Percentiles rank a stretch among this genome's conserved stretches.
These are phyloP conservation scores for Kodamaea jinghongensis DNA, from an alignment of 805 yeast genomes.

Conservation along the genomic window DNA sequence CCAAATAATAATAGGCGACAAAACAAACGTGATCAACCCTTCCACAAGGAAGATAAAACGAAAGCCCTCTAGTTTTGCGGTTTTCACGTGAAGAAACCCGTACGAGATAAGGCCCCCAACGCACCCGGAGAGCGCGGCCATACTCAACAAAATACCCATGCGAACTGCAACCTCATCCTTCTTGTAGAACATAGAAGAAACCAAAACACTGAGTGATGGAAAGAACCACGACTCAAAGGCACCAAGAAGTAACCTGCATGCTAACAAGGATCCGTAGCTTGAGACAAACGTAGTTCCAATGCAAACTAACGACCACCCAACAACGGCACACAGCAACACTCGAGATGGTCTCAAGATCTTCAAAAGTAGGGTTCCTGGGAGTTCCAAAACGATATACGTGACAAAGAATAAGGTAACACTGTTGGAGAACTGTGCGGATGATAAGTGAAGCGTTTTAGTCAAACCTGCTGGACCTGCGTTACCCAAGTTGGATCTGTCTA, in stretches of 20 bases:
- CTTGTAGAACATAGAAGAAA: slow-evolving; percentile 29
- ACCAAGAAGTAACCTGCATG: slow-evolving; percentile 50
- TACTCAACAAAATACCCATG: slow-evolving; percentile 40
- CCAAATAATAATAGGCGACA: slow-evolving; percentile 32
- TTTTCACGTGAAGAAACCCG: slow-evolving; percentile 35
- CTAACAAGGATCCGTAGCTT: slow-evolving; percentile 42
- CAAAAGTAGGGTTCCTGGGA: slow-evolving; percentile 34
- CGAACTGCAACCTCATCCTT: slow-evolving; percentile 17
- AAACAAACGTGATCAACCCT: slow-evolving; percentile 39
- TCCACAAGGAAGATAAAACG: slow-evolving; percentile 51
- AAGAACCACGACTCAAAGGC: slow-evolving; percentile 51
- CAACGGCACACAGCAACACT: slow-evolving; percentile 27
- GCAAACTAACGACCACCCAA: slow-evolving; percentile 41
- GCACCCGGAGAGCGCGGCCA: slow-evolving; percentile 54
- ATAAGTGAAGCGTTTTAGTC: slow-evolving; percentile 36
- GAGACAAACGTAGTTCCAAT: slow-evolving; percentile 42
- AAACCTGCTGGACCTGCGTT: slow-evolving; percentile 58
- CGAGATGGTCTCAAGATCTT: slow-evolving; percentile 33
- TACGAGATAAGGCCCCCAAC: slow-evolving; percentile 55
- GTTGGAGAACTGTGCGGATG: slow-evolving; percentile 39
- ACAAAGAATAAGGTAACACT: slow-evolving; percentile 46
- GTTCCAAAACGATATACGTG: slow-evolving; percentile 44
- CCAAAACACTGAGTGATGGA: slow-evolving; percentile 47
- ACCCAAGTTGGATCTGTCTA: slow-evolving; percentile 59
- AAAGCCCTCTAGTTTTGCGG: slow-evolving; percentile 42